A percentile compares a stretch with the other conserved stretches of the same genome.
Evolutionary conservation across 2,329 filamentous ascomycete genomes (phyloP).

Genomic region (Didymella arachidicola): DNA sequence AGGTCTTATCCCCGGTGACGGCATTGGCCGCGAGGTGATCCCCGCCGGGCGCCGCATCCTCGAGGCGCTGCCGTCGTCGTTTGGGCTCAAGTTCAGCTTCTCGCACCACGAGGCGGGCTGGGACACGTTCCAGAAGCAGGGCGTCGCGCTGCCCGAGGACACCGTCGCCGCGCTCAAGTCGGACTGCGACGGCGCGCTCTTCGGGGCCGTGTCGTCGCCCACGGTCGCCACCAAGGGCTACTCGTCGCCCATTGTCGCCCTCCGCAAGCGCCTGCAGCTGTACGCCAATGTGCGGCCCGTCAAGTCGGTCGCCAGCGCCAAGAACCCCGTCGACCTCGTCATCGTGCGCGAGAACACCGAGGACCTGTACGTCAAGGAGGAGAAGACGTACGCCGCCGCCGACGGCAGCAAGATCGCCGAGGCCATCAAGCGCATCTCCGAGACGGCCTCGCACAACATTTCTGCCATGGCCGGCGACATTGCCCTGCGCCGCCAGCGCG

Average conservation of each 20-base stretch:
- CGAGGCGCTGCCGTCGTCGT: constrained; percentile 89
- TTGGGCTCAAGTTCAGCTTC: constrained; percentile 93
- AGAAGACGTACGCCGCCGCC: constrained; percentile 78
- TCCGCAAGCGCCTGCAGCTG: constrained; percentile 92
- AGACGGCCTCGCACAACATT: constrained; percentile 84
- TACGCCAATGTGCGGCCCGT: constrained; percentile 98
- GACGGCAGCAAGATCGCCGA: constrained; percentile 86
- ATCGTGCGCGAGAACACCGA: constrained; percentile 99
- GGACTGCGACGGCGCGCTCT: constrained; percentile 95
- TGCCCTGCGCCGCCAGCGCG: constrained; percentile 82
- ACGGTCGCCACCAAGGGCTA: constrained; percentile 91
- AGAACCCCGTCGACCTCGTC: constrained; percentile 84
- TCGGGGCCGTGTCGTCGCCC: constrained; percentile 92
- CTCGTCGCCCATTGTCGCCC: constrained; percentile 93
- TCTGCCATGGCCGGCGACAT: constrained; percentile 95
- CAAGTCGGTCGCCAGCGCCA: constrained; percentile 75
- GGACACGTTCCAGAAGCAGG: constrained; percentile 90
- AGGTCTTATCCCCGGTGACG: constrained; percentile 97
- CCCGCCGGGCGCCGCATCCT: constrained; percentile 89
- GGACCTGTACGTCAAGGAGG: constrained; percentile 97
- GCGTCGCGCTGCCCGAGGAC: constrained; percentile 84
- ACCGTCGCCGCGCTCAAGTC: constrained; percentile 88
- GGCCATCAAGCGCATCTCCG: constrained; percentile 95
- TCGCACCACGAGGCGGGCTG: constrained; percentile 92
- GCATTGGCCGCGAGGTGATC: constrained; percentile 98